These are phyloP conservation scores for Naumovozyma castellii DNA, from an alignment of 805 yeast genomes.

Conservation along the genomic window DNA sequence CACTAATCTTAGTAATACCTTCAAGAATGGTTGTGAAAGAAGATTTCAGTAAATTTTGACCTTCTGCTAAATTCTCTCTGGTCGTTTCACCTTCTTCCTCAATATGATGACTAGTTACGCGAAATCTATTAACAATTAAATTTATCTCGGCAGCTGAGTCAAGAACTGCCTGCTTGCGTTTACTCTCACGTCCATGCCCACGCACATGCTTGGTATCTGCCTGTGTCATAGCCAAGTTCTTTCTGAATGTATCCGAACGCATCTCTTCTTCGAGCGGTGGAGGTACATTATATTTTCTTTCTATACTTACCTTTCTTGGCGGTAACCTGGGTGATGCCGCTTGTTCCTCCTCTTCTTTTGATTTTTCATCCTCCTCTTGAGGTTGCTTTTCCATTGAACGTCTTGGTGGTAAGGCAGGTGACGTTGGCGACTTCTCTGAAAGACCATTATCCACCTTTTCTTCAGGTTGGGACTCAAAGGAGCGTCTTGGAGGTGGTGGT, in stretches of 20 bases:
- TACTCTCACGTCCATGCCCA: constrained; percentile 6
- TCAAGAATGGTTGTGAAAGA: constrained; percentile 20
- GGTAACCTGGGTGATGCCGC: constrained; percentile 2
- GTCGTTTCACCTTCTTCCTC: constrained; percentile 41
- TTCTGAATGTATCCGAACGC: constrained; percentile 21
- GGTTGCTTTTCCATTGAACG: constrained; percentile 9
- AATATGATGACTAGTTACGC: constrained; percentile 45
- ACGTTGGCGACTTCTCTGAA: constrained; percentile 2
- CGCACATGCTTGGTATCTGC: neutral
- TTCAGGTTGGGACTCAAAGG: too few species aligned
- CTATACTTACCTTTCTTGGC: constrained; percentile 1
- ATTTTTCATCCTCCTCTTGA: constrained; percentile 1
- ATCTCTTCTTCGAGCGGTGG: constrained; percentile 25
- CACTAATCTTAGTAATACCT: constrained; percentile 4
- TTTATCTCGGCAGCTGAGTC: constrained; percentile 39
- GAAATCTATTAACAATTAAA: constrained; percentile 50
- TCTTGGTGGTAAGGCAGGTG: constrained; percentile 33
- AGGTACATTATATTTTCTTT: constrained; percentile 19
- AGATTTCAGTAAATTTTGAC: constrained; percentile 36
- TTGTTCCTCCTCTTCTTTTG: constrained; percentile 3
- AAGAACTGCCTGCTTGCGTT: constrained; percentile 1
- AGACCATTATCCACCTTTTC: too few species aligned
- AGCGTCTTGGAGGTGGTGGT: constrained; percentile 4
- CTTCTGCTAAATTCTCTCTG: constrained; percentile 42
- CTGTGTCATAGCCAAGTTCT: constrained; percentile 14